Percentiles rank a stretch among this genome's conserved stretches.
These are phyloP conservation scores for Priceomyces medius DNA, from an alignment of 805 yeast genomes.

Conservation along the genomic window DNA sequence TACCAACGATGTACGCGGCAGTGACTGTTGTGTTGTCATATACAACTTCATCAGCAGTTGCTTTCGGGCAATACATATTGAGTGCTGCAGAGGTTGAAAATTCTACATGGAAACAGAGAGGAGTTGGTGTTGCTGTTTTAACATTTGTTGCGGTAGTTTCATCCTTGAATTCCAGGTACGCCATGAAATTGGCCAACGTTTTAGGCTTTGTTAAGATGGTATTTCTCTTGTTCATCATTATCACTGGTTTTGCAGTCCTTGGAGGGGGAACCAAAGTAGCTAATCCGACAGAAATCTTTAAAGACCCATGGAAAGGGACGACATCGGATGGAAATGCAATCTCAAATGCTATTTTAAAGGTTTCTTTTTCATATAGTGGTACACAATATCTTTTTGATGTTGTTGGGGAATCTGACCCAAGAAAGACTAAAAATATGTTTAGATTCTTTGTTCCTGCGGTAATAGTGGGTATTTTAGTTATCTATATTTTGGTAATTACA, in stretches of 20 bases:
- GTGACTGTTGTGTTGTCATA: conserved; percentile 37
- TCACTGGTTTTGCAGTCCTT: conserved; percentile 36
- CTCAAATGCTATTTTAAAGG: conserved; percentile 44
- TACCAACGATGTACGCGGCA: conserved; percentile 40
- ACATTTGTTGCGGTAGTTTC: conserved; percentile 21
- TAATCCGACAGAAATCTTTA: conserved; percentile 32
- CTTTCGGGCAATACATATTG: conserved; percentile 34
- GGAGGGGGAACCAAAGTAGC: conserved; percentile 35
- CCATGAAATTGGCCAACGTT: conserved; percentile 29
- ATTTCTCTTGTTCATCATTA: conserved; percentile 29
- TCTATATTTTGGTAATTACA: conserved; percentile 34
- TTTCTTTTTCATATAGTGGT: conserved; percentile 45
- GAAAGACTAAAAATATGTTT: conserved; percentile 25
- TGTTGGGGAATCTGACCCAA: conserved; percentile 28
- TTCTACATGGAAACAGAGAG: conserved; percentile 36
- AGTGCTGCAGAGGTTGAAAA: conserved; percentile 29
- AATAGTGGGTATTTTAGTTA: conserved; percentile 27
- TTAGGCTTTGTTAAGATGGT: conserved; percentile 37
- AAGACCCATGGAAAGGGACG: conserved; percentile 39
- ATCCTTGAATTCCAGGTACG: conserved; percentile 24
- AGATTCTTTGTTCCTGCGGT: conserved; percentile 29
- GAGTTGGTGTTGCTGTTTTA: conserved; percentile 33
- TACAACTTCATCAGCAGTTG: conserved; percentile 34
- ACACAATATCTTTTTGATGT: conserved; percentile 38
- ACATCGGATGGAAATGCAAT: conserved; percentile 43